Conservation (phyloP, 2,329 filamentous ascomycete species). For the Mycosphaerelloides madeirae region DNA sequence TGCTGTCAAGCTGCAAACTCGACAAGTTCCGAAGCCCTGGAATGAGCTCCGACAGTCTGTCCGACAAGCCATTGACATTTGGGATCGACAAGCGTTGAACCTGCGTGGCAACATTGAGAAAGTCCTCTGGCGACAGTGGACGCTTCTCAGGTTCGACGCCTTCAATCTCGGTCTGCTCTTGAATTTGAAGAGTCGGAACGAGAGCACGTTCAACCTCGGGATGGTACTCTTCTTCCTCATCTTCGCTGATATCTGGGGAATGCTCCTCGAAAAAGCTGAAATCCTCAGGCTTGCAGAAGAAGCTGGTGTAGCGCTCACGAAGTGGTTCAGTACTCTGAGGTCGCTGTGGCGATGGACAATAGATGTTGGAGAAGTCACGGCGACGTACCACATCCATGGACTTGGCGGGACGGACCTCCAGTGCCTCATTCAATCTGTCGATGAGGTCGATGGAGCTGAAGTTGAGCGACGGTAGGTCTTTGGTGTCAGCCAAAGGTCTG, state of each 20-base stretch:
- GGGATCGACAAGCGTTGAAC: slow-evolving; percentile 45
- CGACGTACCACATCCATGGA: slow-evolving; percentile 35
- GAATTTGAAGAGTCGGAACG: slow-evolving; percentile 22
- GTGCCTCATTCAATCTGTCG: slow-evolving; percentile 42
- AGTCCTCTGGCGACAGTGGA: slow-evolving; percentile 38
- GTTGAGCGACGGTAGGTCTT: slow-evolving; percentile 44
- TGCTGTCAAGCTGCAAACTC: slow-evolving; percentile 34
- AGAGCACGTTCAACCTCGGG: slow-evolving; percentile 14
- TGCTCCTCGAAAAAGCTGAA: slow-evolving; percentile 25
- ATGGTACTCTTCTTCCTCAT: slow-evolving; percentile 19
- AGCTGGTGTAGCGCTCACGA: slow-evolving; percentile 43
- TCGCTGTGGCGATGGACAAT: slow-evolving; percentile 32
- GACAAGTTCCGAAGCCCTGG: slow-evolving; percentile 38
- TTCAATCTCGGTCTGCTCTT: slow-evolving; percentile 24
- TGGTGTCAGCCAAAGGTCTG: slow-evolving; percentile 33
- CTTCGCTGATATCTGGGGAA: slow-evolving; percentile 11
- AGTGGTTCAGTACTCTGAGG: slow-evolving; percentile 37
- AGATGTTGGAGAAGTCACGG: slow-evolving; percentile 30
- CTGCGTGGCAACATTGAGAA: slow-evolving; percentile 40
- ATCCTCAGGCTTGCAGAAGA: slow-evolving; percentile 43
- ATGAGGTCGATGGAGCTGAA: slow-evolving; percentile 46
- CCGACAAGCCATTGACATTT: slow-evolving; percentile 42
- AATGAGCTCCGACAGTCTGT: slow-evolving; percentile 43
- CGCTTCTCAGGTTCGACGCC: slow-evolving; percentile 21
- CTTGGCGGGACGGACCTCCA: slow-evolving; percentile 36